Conservation (phyloP, 202 grass and related monocot species). For the Carex sylvatica region DNA sequence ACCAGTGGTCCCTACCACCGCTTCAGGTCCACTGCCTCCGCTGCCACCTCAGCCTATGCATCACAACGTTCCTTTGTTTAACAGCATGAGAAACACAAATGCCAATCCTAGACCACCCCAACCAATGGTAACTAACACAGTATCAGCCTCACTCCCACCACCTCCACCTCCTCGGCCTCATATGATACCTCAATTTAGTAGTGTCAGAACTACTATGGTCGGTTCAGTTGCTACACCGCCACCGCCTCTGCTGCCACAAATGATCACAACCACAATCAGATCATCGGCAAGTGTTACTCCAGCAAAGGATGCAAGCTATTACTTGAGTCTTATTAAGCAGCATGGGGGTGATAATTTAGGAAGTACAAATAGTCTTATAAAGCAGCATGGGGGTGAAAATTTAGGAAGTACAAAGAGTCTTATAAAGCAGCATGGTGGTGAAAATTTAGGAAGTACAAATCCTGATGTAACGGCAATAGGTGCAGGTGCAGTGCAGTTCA, state of each 20-base stretch:
- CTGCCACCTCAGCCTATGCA: neutral
- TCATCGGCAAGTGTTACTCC: conserved; percentile 34
- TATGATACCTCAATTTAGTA: conserved; percentile 17
- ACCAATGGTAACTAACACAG: conserved; percentile 34
- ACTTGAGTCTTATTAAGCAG: conserved; percentile 79
- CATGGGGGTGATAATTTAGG: conserved; percentile 77
- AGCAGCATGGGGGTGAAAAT: conserved; percentile 82
- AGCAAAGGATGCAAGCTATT: conserved; percentile 54
- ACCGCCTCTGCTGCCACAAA: conserved; percentile 5
- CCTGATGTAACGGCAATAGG: conserved; percentile 35
- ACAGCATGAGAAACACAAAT: conserved; percentile 4
- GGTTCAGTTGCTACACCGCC: neutral
- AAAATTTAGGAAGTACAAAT: conserved; percentile 44
- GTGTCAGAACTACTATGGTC: conserved; percentile 11
- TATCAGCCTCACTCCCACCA: conserved; percentile 30
- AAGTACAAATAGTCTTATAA: conserved; percentile 49
- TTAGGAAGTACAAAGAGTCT: conserved; percentile 44
- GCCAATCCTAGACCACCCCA: conserved; percentile 12
- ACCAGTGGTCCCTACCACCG: conserved; percentile 4
- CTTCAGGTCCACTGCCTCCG: neutral
- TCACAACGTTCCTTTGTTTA: conserved; percentile 15
- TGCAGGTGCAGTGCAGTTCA: conserved; percentile 32
- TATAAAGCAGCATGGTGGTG: conserved; percentile 85
- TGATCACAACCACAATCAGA: conserved; percentile 35
- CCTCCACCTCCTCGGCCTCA: conserved; percentile 29